Evolutionary conservation across 2,329 filamentous ascomycete genomes (phyloP).

Genomic region (Penicillium decumbens): DNA sequence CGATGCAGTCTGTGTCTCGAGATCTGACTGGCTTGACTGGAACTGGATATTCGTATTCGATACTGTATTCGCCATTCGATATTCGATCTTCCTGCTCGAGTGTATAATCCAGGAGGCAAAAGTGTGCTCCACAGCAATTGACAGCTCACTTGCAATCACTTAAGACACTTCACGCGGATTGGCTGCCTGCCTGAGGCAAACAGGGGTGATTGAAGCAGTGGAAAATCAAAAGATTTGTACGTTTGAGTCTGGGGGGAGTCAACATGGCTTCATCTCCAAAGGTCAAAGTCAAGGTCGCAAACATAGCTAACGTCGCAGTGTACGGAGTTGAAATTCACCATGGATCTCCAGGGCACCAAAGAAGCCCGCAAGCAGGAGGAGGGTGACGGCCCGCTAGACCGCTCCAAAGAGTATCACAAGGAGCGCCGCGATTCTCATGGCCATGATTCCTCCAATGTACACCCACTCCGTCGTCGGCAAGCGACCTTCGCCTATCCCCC

Average conservation of each 20-base stretch:
- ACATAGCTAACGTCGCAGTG: neutral
- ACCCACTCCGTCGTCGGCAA: slow-evolving; percentile 19
- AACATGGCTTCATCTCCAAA: neutral
- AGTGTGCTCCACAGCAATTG: slow-evolving; percentile 23
- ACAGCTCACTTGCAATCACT: slow-evolving; percentile 30
- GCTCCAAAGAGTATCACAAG: slow-evolving; percentile 35
- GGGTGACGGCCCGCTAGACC: slow-evolving; percentile 34
- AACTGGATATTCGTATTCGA: too few species aligned
- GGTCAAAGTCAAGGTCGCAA: neutral
- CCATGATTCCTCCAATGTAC: slow-evolving; percentile 21
- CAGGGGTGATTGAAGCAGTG: slow-evolving; percentile 12
- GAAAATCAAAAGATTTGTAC: slow-evolving; percentile 9
- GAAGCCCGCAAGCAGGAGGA: slow-evolving; percentile 39
- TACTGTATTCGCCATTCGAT: neutral
- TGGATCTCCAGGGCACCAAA: slow-evolving; percentile 43
- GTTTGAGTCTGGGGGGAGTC: neutral
- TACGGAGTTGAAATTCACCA: slow-evolving; percentile 10
- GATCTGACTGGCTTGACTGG: neutral
- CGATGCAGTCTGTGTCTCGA: neutral
- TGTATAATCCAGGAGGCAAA: slow-evolving; percentile 17
- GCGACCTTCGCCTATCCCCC: slow-evolving; percentile 21
- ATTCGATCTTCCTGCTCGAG: neutral
- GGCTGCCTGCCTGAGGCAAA: slow-evolving; percentile 28
- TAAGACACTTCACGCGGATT: slow-evolving; percentile 20
- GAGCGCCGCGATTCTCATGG: slow-evolving; percentile 33